Conservation (phyloP, 73 alveolate genomes). For the Uronychia setigera region DNA sequence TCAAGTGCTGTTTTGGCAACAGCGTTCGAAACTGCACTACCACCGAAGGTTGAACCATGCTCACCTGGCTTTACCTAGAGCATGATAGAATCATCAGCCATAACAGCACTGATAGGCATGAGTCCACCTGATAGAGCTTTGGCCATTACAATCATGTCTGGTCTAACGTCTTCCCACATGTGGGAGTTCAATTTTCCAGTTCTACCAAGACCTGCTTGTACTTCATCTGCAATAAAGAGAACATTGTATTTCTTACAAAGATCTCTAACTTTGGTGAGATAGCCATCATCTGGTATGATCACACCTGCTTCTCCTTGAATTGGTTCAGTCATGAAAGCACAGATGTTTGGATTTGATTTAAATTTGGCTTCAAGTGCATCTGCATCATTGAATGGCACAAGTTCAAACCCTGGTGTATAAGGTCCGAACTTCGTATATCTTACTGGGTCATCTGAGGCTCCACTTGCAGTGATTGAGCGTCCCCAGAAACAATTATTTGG, state of each 20-base stretch:
- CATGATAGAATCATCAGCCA: slow-evolving; percentile 87
- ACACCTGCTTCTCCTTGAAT: slow-evolving; percentile 98
- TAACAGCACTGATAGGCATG: slow-evolving; percentile 88
- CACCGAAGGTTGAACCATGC: slow-evolving; percentile 97
- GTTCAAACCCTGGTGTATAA: slow-evolving; percentile 86
- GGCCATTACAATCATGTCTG: slow-evolving; percentile 82
- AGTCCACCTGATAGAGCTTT: slow-evolving; percentile 95
- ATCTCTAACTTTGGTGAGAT: slow-evolving; percentile 61
- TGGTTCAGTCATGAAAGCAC: slow-evolving; percentile 89
- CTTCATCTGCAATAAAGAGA: slow-evolving; percentile 88
- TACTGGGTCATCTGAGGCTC: slow-evolving; percentile 87
- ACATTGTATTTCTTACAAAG: slow-evolving; percentile 86
- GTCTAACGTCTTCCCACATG: slow-evolving; percentile 80
- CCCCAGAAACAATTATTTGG: slow-evolving; percentile 96
- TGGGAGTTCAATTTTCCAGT: slow-evolving; percentile 91
- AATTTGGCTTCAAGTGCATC: slow-evolving; percentile 70
- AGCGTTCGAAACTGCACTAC: slow-evolving; percentile 90
- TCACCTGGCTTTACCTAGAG: slow-evolving; percentile 84
- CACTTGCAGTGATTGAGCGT: slow-evolving; percentile 93
- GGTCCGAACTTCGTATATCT: slow-evolving; percentile 93
- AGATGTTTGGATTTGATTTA: slow-evolving; percentile 61
- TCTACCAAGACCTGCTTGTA: slow-evolving; percentile 95
- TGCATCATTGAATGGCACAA: slow-evolving; percentile 80
- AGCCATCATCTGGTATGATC: slow-evolving; percentile 81
- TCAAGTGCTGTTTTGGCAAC: slow-evolving; percentile 72